Base-by-base conservation (phyloP, 2,329 filamentous ascomycete genomes). In the Chalara sp. region DNA sequence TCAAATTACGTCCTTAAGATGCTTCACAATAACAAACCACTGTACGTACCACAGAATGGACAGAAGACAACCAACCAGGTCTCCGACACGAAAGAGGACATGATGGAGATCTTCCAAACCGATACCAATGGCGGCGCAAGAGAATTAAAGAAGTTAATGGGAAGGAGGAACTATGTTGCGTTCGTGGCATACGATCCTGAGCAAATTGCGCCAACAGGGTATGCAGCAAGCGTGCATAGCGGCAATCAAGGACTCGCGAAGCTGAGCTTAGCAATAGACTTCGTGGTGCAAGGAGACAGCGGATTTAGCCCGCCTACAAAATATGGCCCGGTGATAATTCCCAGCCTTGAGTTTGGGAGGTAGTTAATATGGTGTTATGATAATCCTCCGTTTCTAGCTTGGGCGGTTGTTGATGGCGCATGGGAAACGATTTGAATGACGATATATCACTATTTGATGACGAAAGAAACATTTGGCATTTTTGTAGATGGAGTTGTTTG, bases 31-130 rank as follows among this genome's bases (percentile, higher is more conserved):
- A 92, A 91, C 72, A 93, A 92, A 68, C 81, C 87, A 37, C 81
- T 97, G 31, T 99, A 96, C 68, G 78, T 99, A 49, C 93, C 93
- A 0, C 77, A 80, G 49, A 99, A 99, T 68, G 92, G 92, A n/a
- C 83, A 89, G 51, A 80, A 81, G 57, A 84, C 86, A 1, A 86
- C 78, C 1, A 81, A 89, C 54, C 79, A 84, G 57, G 79, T 87
- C 1, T 87, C 84, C 1, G 93, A 99, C 67, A 99, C 93, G 44
- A 97, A 99, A 70, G 93, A 99, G 69, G 93, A 99, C 70, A 99
- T 99, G 93, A 95, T 99, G 87, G 93, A 99, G 73, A 95, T 99
- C 59, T 99, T 99, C 78, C 89, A 93, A 63, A 88, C 86, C 6
- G 93, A 99, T 61, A 89, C 93, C 12, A 89, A 85, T 49, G 92